phyloP scores from a whole-genome alignment of 805 yeast genomes.

The Saturnispora saitoi region DNA sequence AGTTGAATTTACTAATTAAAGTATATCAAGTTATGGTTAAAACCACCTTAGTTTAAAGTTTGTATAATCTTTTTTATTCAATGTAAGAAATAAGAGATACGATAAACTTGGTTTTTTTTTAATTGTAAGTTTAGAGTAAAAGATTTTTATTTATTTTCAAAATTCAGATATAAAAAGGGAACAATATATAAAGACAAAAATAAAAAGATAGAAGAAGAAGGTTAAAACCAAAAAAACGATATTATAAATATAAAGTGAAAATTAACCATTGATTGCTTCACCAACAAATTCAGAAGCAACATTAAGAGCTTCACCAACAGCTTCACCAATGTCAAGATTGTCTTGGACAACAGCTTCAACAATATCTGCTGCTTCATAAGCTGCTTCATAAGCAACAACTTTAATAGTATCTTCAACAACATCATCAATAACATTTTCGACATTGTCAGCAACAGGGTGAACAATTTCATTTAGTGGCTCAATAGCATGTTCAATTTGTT shows the following conservation, averaged over 20 bases:
- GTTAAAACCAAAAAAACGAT: not conserved
- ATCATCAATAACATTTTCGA: constrained; percentile 4
- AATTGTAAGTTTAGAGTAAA: not conserved
- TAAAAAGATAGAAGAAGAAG: not conserved
- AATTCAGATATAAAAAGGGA: not conserved
- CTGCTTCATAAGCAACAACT: constrained; percentile 6
- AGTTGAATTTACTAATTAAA: constrained; percentile 12
- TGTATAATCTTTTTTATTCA: not conserved
- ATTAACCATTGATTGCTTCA: constrained; percentile 1
- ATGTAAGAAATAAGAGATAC: not conserved
- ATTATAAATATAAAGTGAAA: not conserved
- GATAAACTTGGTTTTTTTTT: not conserved
- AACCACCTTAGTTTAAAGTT: not conserved
- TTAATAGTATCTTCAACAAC: constrained; percentile 6
- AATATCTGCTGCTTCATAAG: constrained; percentile 8
- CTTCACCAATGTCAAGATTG: constrained; percentile 1
- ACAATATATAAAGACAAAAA: not conserved
- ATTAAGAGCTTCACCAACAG: constrained; percentile 1
- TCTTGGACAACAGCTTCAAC: constrained; percentile 6
- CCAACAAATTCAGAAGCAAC: constrained; percentile 4
- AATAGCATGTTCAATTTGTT: not conserved
- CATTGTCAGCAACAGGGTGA: constrained; percentile 1
- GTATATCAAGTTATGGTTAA: not conserved
- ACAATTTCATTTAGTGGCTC: constrained; percentile 7
- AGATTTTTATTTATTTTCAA: not conserved